phyloP scores from a whole-genome alignment of 768 basidiomycete genomes.

The Hygrophorus pudorinus region DNA sequence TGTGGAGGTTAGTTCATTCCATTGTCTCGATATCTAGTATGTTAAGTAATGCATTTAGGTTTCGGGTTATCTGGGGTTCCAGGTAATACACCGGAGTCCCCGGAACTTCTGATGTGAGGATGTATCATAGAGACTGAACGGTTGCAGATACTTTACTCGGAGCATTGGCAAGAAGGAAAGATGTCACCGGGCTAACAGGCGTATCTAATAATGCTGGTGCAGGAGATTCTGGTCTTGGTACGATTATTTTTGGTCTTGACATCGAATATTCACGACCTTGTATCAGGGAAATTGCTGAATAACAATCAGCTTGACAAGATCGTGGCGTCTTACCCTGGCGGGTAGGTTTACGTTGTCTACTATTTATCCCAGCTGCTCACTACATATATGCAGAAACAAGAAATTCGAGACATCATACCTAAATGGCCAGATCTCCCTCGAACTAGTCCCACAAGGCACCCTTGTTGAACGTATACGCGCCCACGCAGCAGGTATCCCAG shows the following conservation, averaged over 20 bases:
- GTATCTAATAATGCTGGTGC: constrained; percentile 86
- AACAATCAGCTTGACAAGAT: constrained; percentile 72
- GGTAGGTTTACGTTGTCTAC: constrained; percentile 31
- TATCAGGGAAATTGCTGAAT: constrained; percentile 61
- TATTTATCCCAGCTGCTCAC: background rate
- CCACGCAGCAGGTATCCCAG: constrained; percentile 85
- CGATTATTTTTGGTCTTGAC: constrained; percentile 3
- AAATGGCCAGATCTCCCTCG: constrained; percentile 69
- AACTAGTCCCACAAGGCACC: constrained; percentile 89
- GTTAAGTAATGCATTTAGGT: constrained; percentile 31
- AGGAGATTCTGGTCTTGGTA: constrained; percentile 62
- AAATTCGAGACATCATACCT: constrained; percentile 77
- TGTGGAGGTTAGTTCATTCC: constrained; percentile 59
- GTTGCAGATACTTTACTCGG: constrained; percentile 69
- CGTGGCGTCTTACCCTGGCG: constrained; percentile 85
- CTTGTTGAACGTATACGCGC: constrained; percentile 83
- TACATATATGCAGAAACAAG: constrained; percentile 59
- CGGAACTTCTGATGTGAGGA: background rate
- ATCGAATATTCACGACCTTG: constrained; percentile 2
- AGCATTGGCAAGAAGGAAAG: constrained; percentile 65
- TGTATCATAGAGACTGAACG: background rate
- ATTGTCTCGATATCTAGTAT: background rate
- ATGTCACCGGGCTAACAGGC: constrained; percentile 67
- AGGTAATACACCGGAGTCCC: constrained; percentile 31
- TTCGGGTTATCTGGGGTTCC: constrained; percentile 89